Evolutionary conservation across 768 basidiomycete species (phyloP), one percentile per base, ranked within the genome.

Genomic region (Auricularia auricula-judae): DNA sequence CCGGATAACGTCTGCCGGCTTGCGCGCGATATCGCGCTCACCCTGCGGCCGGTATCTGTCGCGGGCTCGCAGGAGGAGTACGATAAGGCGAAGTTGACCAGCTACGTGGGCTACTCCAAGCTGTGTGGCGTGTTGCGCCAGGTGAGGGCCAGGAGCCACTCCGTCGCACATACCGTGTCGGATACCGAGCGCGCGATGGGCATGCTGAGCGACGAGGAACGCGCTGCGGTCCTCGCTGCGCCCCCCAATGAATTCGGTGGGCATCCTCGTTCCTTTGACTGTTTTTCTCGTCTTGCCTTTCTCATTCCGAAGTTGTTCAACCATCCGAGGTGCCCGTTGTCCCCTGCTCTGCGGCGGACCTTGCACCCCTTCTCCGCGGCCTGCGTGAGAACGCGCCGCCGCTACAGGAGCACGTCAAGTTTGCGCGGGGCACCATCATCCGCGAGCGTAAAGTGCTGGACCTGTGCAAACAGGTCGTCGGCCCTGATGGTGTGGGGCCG

Each of bases 381-480:
- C 61, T 67, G 34, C 56, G 62, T 0, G 62, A 58, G 36, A 59
- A 65, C 56, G 65, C 53, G 21, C 35, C 64, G 33, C 14, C 65
- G 11, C 61, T 66, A 51, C 66, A 67, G 36, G 66, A 66, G 16
- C 66, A 65, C 42, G 54, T 67, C 34, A 61, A 67, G 39, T 67
- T 67, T 39, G 51, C 60, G 16, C 62, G 64, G 18, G 66, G 66
- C 23, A 66, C 66, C 8, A 67, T 67, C 23, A 61, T 67, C n/a
- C 66, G 66, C 18, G 66, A 65, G 62, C 66, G 66, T 4, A 63
- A 56, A 5, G 36, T 36, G 21, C 66, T 67, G 36, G 66, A 67
- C 47, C 53, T 67, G 8, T 67, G 66, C 62, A 67, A 67, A 43
- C 60, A 62, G 61, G 66, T 67, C 35, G 66, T 67, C 7, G 66